Conservation (phyloP, 305 asterid species). For the Petunia hybrid region DNA sequence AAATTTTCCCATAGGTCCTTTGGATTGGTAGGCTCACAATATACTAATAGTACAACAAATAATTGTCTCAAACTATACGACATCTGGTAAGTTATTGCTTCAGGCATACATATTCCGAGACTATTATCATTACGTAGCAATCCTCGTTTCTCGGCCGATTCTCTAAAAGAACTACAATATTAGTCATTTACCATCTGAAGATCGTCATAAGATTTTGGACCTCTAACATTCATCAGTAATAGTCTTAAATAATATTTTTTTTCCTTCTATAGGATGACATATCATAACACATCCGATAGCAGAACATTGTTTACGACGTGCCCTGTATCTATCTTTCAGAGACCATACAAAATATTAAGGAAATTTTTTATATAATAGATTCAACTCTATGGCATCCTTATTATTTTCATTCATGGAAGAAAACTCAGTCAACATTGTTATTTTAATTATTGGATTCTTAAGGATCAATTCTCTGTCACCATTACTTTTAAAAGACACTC, state of each 20-base stretch:
- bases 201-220: conserved; percentile 16
- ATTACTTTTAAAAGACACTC: too few species aligned
- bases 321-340: not conserved
- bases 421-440: not conserved
- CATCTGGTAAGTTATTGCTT: too few species aligned
- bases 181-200: not conserved
- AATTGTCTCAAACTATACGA: too few species aligned
- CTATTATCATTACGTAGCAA: too few species aligned
- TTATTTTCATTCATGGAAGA: not conserved
- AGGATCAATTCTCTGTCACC: too few species aligned
- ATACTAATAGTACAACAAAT: too few species aligned
- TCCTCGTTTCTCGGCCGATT: not conserved
- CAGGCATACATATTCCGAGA: too few species aligned
- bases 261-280: not conserved
- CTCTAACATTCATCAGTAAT: not conserved
- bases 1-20: too few species aligned
- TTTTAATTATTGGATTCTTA: too few species aligned
- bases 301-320: not conserved
- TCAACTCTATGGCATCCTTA: not conserved
- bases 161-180: not conserved
- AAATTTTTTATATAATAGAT: not conserved
- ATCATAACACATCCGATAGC: not conserved
- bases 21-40: not conserved
- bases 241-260: not conserved
- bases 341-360: not conserved